Evolutionary conservation across 2,329 filamentous ascomycete genomes (phyloP).

Genomic region (Penicillium sp.): DNA sequence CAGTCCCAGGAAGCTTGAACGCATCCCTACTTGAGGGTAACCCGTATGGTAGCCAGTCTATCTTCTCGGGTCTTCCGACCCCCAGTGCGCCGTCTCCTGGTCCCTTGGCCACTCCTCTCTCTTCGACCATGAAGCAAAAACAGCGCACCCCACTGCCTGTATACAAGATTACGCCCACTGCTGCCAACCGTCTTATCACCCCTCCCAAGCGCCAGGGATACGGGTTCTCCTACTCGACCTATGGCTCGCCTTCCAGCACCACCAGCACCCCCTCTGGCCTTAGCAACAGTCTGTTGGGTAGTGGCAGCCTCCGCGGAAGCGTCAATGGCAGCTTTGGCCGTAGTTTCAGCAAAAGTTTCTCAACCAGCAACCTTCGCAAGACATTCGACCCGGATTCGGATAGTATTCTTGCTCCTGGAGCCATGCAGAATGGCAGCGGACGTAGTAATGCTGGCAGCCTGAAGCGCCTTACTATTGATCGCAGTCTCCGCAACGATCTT

Average conservation of each 20-base stretch:
- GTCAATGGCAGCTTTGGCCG: slow-evolving; percentile 60
- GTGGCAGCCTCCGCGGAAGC: slow-evolving; percentile 37
- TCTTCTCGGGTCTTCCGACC: slow-evolving; percentile 72
- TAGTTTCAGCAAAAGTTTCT: slow-evolving; percentile 81
- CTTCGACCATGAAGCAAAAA: slow-evolving; percentile 70
- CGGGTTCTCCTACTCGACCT: slow-evolving; percentile 90
- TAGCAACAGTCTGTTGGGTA: slow-evolving; percentile 11
- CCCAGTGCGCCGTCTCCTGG: slow-evolving; percentile 70
- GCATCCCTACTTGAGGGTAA: slow-evolving; percentile 79
- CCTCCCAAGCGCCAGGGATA: slow-evolving; percentile 79
- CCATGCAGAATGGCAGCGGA: slow-evolving; percentile 69
- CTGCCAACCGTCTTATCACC: slow-evolving; percentile 74
- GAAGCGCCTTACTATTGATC: slow-evolving; percentile 91
- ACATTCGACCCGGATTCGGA: slow-evolving; percentile 74
- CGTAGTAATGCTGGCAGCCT: slow-evolving; percentile 68
- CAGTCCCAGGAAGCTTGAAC: slow-evolving; percentile 55
- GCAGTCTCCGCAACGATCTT: slow-evolving; percentile 69
- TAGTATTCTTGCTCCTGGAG: slow-evolving; percentile 80
- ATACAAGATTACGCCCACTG: slow-evolving; percentile 80
- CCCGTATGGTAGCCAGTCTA: slow-evolving; percentile 82
- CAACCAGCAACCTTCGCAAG: slow-evolving; percentile 78
- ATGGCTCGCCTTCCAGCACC: slow-evolving; percentile 73
- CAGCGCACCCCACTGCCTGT: slow-evolving; percentile 78
- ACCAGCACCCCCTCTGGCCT: slow-evolving; percentile 60
- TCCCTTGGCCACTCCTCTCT: slow-evolving; percentile 85